phyloP scores from a whole-genome alignment of 345 rosid species.

The Lumnitzera racemosa region DNA sequence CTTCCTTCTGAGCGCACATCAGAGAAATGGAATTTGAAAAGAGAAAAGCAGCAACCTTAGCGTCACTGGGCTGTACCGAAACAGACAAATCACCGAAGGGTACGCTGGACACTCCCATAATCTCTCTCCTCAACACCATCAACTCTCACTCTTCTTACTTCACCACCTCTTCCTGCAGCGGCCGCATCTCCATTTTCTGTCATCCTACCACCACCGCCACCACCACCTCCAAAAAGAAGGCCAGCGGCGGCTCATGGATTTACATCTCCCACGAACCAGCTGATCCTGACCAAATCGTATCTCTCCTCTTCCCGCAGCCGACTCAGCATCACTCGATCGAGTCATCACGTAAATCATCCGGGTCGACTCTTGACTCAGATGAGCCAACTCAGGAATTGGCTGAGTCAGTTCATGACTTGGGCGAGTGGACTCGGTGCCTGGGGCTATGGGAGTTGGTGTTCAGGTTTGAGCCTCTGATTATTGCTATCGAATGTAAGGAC shows the following conservation, averaged over 20 bases:
- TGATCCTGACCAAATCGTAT: constrained; percentile 32
- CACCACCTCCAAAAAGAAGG: constrained; percentile 37
- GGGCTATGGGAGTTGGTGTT: constrained; percentile 42
- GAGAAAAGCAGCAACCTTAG: constrained; percentile 64
- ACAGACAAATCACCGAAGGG: constrained; percentile 85
- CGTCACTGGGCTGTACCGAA: constrained; percentile 40
- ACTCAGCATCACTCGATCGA: too few relatives aligned
- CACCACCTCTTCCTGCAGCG: constrained; percentile 96
- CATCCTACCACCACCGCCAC: constrained; percentile 35
- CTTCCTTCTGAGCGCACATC: too few relatives aligned
- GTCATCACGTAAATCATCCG: too few relatives aligned
- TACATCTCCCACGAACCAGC: constrained; percentile 67
- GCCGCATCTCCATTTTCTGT: constrained; percentile 81
- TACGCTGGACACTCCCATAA: constrained; percentile 55
- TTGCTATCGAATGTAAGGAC: constrained; percentile 76
- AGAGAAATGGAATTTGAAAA: constrained; percentile 57
- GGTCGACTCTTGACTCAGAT: too few relatives aligned
- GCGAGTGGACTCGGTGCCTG: too few relatives aligned
- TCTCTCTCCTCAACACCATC: constrained; percentile 63
- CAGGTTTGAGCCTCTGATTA: constrained; percentile 80
- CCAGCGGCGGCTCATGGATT: constrained; percentile 85
- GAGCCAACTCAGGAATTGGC: too few relatives aligned
- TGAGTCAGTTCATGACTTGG: too few relatives aligned
- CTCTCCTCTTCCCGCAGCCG: constrained; percentile 41
- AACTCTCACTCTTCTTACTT: constrained; percentile 69